A percentile compares a stretch with the other conserved stretches of the same genome.
Conservation (phyloP, 2,329 filamentous ascomycete species). For the Arthroderma sp. region DNA sequence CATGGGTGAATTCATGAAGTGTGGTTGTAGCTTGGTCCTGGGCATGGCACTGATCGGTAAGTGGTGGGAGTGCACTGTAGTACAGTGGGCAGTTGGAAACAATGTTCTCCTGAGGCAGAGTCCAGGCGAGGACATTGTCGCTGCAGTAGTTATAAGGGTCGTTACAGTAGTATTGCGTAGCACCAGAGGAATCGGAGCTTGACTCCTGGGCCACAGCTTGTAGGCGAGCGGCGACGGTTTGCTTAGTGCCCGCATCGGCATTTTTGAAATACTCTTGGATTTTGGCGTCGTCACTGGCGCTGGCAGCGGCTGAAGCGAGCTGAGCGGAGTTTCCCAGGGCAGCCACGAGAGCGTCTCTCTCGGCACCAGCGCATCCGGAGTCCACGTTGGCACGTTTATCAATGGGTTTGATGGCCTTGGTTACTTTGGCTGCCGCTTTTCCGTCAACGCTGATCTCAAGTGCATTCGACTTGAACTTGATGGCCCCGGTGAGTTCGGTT, state of each 20-base stretch:
- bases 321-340: slow-evolving; percentile 43
- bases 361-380: slow-evolving; percentile 42
- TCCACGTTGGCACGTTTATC: slow-evolving; percentile 17
- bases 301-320: slow-evolving; percentile 39
- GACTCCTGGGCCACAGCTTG: slow-evolving; percentile 45
- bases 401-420: slow-evolving; percentile 30
- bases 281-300: slow-evolving; percentile 36
- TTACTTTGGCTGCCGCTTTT: slow-evolving; percentile 37
- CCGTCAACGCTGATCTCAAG: slow-evolving; percentile 46
- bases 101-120: slow-evolving; percentile 39
- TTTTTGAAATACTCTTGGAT: slow-evolving; percentile 53
- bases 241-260: slow-evolving; percentile 33
- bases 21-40: slow-evolving; percentile 55
- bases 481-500: slow-evolving; percentile 41
- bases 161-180: slow-evolving; percentile 45
- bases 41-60: slow-evolving; percentile 42
- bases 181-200: slow-evolving; percentile 35
- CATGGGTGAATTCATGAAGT: slow-evolving; percentile 54
- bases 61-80: slow-evolving; percentile 35
- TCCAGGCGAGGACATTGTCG: slow-evolving; percentile 47
- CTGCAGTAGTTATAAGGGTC: slow-evolving; percentile 44
- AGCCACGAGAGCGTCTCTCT: slow-evolving; percentile 31
- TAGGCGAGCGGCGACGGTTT: slow-evolving; percentile 39
- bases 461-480: slow-evolving; percentile 47
- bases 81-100: slow-evolving; percentile 53